phyloP scores from a whole-genome alignment of 306 rosid genomes.

The Glycine soja region DNA sequence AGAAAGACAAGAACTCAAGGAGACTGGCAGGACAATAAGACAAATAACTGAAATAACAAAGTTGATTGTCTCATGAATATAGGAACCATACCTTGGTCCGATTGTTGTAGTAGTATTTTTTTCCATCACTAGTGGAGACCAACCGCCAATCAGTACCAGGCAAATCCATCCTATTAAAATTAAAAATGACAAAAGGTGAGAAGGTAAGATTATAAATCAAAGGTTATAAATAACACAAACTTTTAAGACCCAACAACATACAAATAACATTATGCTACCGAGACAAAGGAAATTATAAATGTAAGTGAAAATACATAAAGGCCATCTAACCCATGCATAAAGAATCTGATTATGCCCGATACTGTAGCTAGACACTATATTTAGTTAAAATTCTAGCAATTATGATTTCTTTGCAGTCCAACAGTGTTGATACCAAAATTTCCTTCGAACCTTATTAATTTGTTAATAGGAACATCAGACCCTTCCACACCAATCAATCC shows the following conservation, averaged over 20 bases:
- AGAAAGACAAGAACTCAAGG: constrained; percentile 10
- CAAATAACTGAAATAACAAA: constrained; percentile 16
- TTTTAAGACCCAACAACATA: background rate
- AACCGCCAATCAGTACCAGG: constrained; percentile 90
- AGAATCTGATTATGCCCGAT: constrained; percentile 22
- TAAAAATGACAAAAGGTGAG: constrained; percentile 28
- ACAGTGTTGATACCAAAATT: constrained; percentile 6
- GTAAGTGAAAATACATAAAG: background rate
- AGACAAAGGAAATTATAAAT: background rate
- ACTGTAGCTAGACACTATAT: constrained; percentile 18
- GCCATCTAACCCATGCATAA: constrained; percentile 15
- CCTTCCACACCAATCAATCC: constrained; percentile 3
- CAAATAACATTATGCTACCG: constrained; percentile 21
- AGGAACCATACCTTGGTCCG: constrained; percentile 77
- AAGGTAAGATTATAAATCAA: background rate
- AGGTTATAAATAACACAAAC: background rate
- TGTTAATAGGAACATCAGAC: constrained; percentile 26
- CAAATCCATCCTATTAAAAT: constrained; percentile 66
- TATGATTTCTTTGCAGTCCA: constrained; percentile 22
- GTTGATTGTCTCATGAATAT: background rate
- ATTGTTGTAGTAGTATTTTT: constrained; percentile 86
- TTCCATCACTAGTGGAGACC: constrained; percentile 89
- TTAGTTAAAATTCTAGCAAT: constrained; percentile 10
- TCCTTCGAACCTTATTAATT: constrained; percentile 14
- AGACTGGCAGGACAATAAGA: constrained; percentile 17